Conservation (phyloP, 805 yeast species). For the Hermanozyma aechmeae region DNA sequence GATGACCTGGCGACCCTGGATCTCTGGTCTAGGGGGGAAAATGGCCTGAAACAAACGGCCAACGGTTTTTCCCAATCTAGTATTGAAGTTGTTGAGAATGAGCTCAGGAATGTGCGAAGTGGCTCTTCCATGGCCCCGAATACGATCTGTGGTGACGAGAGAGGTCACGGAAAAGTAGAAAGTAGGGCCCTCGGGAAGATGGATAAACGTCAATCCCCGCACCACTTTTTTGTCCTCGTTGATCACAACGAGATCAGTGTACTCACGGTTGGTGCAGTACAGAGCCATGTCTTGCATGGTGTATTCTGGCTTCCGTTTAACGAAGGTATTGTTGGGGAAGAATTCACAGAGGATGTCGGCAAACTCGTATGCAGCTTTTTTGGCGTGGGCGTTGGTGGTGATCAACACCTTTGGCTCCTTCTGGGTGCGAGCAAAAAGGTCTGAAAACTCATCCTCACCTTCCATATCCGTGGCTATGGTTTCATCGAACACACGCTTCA, state of each 20-base stretch:
- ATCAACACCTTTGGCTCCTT: conserved; percentile 77
- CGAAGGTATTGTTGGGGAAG: conserved; percentile 77
- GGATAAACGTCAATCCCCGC: conserved; percentile 87
- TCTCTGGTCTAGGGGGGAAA: conserved; percentile 88
- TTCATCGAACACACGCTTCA: conserved; percentile 80
- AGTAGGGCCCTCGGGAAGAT: conserved; percentile 92
- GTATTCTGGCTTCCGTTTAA: conserved; percentile 79
- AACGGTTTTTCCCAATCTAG: conserved; percentile 87
- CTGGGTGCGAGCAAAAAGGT: conserved; percentile 11
- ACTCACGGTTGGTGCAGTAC: conserved; percentile 72
- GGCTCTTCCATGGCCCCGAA: conserved; percentile 83
- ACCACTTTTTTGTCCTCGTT: conserved; percentile 92
- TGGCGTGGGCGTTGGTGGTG: conserved; percentile 84
- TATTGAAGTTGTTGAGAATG: conserved; percentile 83
- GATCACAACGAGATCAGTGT: conserved; percentile 78
- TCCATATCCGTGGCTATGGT: conserved; percentile 55
- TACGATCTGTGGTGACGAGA: conserved; percentile 61
- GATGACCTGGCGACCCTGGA: conserved; percentile 91
- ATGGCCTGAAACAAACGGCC: conserved; percentile 87
- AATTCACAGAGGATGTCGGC: conserved; percentile 79
- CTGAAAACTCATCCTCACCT: conserved; percentile 57
- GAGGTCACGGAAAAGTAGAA: conserved; percentile 83
- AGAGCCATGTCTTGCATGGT: conserved; percentile 81
- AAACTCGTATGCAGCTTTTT: conserved; percentile 80
- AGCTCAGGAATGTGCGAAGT: conserved; percentile 90